Evolutionary conservation across 768 basidiomycete genomes (phyloP).

Genomic region (Suillus paluster): DNA sequence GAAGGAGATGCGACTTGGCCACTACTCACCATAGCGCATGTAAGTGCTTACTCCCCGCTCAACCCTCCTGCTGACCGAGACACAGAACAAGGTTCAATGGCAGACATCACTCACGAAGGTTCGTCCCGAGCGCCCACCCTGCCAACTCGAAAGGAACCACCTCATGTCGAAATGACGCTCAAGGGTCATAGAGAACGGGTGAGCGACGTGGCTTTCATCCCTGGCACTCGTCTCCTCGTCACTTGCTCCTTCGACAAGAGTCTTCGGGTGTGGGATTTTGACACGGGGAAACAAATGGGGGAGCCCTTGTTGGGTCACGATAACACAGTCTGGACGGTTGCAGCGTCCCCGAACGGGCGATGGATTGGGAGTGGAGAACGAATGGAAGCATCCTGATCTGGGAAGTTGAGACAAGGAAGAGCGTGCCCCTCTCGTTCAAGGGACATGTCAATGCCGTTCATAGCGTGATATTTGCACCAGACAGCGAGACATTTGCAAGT

Average conservation of each 20-base stretch:
- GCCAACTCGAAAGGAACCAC: background rate
- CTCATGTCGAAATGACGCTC: background rate
- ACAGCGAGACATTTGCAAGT: slow-evolving; percentile 2
- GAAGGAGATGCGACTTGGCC: background rate
- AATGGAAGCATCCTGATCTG: slow-evolving; percentile 14
- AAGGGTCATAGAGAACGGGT: background rate
- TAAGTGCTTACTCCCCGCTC: background rate
- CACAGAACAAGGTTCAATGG: background rate
- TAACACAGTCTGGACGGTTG: slow-evolving; percentile 35
- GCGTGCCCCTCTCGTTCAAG: background rate
- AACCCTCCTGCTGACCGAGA: background rate
- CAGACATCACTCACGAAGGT: background rate
- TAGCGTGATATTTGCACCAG: background rate
- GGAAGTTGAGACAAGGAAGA: background rate
- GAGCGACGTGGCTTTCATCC: background rate
- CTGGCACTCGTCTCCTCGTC: background rate
- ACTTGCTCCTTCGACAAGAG: background rate
- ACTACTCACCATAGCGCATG: background rate
- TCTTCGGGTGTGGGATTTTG: slow-evolving; percentile 14
- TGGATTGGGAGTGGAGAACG: slow-evolving; percentile 13
- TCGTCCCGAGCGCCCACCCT: background rate
- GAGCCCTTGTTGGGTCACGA: slow-evolving; percentile 13
- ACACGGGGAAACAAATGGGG: slow-evolving; percentile 27
- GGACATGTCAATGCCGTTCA: background rate
- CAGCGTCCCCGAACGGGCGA: slow-evolving; percentile 28